phyloP scores from a whole-genome alignment of 306 rosid genomes.

The Echinosophora koreensis region DNA sequence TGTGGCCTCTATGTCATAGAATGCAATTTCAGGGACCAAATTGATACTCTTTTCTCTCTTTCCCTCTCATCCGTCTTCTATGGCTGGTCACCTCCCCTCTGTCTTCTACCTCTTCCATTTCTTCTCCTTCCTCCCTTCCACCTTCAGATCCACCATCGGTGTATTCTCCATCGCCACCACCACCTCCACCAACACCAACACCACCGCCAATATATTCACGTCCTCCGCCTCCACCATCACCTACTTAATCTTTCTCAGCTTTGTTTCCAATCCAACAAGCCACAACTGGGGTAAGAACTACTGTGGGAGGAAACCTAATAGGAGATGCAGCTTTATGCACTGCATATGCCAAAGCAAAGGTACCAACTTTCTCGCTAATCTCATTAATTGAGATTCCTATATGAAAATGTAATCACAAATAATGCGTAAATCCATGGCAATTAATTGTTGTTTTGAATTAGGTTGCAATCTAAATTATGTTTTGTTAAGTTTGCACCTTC shows the following conservation, averaged over 20 bases:
- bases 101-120: too few species aligned
- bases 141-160: too few species aligned
- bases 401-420: slow-evolving; percentile 48
- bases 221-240: too few species aligned
- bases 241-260: slow-evolving; percentile 61
- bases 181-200: too few species aligned
- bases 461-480: slow-evolving; percentile 10
- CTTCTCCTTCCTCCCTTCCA: too few species aligned
- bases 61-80: too few species aligned
- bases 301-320: slow-evolving; percentile 94
- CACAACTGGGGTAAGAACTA: slow-evolving; percentile 90
- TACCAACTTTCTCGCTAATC: slow-evolving; percentile 87
- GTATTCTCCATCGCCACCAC: too few species aligned
- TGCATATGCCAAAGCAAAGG: slow-evolving; percentile 94
- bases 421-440: background rate
- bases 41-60: too few species aligned
- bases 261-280: slow-evolving; percentile 93
- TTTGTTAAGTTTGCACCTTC: slow-evolving; percentile 60
- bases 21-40: too few species aligned
- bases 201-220: too few species aligned
- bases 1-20: too few species aligned
- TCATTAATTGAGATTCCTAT: slow-evolving; percentile 75
- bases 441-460: slow-evolving; percentile 10
- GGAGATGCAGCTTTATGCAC: slow-evolving; percentile 98
- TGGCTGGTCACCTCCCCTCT: too few species aligned